Conservation (phyloP, 371 early-diverging fungal genomes). For the Paraphysoderma sedebokerense region DNA sequence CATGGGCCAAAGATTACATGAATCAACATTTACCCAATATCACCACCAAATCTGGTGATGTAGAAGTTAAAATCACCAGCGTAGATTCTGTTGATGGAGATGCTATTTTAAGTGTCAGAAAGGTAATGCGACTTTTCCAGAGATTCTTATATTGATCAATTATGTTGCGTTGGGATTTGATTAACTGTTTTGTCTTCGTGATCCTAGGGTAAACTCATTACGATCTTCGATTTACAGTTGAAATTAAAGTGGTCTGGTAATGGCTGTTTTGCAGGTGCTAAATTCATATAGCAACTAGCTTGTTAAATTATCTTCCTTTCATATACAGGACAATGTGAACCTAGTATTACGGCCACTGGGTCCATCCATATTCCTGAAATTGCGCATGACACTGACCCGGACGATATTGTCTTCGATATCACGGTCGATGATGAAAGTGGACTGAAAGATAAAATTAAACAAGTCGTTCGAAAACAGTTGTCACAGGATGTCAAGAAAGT, state of each 20-base stretch:
- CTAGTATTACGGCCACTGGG: no score
- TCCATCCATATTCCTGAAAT: background rate
- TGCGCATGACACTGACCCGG: background rate
- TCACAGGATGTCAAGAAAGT: background rate
- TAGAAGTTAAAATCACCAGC: background rate
- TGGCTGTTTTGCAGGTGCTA: background rate
- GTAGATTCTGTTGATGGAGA: background rate
- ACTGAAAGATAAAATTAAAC: background rate
- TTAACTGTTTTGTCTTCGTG: no score
- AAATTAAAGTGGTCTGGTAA: background rate
- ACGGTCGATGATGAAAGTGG: background rate
- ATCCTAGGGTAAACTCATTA: conserved; percentile 2
- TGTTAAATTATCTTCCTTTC: no score
- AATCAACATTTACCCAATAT: background rate
- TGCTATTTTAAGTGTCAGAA: background rate
- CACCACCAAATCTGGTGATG: background rate
- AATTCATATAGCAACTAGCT: no score
- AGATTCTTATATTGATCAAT: no score
- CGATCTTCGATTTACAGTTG: background rate
- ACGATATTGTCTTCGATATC: background rate
- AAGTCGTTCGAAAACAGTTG: background rate
- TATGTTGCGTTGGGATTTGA: no score
- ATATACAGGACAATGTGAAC: no score
- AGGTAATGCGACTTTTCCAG: no score
- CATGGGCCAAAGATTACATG: background rate